These are phyloP conservation scores for Athelia sp. DNA, from an alignment of 1,284 basidiomycete genomes.

Conservation along the genomic window DNA sequence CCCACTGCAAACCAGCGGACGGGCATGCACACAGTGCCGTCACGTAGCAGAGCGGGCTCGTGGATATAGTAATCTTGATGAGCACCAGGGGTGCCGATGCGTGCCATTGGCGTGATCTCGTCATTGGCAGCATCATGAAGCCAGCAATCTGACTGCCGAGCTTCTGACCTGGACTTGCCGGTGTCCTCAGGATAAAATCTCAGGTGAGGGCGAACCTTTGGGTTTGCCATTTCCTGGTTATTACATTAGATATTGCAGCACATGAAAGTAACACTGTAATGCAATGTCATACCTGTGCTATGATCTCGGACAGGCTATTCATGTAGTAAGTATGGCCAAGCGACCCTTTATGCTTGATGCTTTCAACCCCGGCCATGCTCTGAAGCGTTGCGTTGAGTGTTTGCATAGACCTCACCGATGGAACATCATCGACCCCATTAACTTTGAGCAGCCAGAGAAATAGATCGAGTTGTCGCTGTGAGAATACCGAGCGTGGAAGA, in stretches of 20 bases:
- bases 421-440: constrained; percentile 24
- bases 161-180: background rate
- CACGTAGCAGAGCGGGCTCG: constrained; percentile 21
- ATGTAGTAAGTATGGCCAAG: constrained; percentile 29
- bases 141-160: constrained; percentile 7
- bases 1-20: constrained; percentile 23
- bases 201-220: constrained; percentile 6
- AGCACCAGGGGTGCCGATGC: too few species aligned
- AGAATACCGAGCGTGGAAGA: constrained; percentile 29
- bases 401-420: constrained; percentile 20
- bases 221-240: constrained; percentile 26
- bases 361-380: constrained; percentile 24
- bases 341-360: constrained; percentile 22
- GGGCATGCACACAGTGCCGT: constrained; percentile 18
- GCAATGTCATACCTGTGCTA: constrained; percentile 22
- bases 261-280: background rate
- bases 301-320: constrained; percentile 23
- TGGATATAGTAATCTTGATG: constrained; percentile 24
- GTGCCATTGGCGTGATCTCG: constrained; percentile 6
- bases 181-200: constrained; percentile 10
- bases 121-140: constrained; percentile 7
- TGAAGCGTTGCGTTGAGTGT: constrained; percentile 20
- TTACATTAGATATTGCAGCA: too few species aligned
- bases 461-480: constrained; percentile 24
- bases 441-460: constrained; percentile 26